phyloP scores from a whole-genome alignment of 305 asterid species.

The Rubia balearica region DNA sequence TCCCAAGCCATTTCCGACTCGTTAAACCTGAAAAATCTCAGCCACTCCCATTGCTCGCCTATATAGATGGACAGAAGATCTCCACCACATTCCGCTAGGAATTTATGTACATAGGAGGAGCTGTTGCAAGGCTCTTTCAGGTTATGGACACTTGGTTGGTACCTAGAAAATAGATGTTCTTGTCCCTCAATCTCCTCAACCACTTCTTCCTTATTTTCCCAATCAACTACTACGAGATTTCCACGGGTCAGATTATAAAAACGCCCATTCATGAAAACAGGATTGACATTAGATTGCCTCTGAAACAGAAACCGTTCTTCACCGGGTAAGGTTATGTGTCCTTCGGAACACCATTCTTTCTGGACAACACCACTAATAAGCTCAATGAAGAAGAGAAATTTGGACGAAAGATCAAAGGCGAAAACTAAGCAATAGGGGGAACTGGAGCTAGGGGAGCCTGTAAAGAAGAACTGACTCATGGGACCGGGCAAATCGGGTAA shows the following conservation, averaged over 20 bases:
- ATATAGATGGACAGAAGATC: background rate
- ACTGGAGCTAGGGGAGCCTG: background rate
- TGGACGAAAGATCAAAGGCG: too few relatives aligned
- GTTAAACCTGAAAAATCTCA: background rate
- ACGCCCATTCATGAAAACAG: background rate
- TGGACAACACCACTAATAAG: background rate
- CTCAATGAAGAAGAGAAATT: background rate
- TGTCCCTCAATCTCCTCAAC: background rate
- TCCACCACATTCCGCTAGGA: background rate
- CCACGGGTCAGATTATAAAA: background rate
- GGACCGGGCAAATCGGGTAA: background rate
- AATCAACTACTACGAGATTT: background rate
- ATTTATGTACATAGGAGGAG: background rate
- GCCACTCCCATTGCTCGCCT: background rate
- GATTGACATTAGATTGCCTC: background rate
- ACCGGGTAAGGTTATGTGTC: background rate
- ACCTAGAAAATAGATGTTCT: too few relatives aligned
- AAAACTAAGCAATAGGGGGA: background rate
- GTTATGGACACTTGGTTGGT: background rate
- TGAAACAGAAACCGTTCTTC: too few relatives aligned
- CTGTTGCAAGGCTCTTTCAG: background rate
- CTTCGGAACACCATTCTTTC: background rate
- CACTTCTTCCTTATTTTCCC: too few relatives aligned
- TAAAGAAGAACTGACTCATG: background rate
- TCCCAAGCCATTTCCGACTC: background rate